Conservation (phyloP, 371 early-diverging fungal genomes). For the Modicella reniformis region DNA sequence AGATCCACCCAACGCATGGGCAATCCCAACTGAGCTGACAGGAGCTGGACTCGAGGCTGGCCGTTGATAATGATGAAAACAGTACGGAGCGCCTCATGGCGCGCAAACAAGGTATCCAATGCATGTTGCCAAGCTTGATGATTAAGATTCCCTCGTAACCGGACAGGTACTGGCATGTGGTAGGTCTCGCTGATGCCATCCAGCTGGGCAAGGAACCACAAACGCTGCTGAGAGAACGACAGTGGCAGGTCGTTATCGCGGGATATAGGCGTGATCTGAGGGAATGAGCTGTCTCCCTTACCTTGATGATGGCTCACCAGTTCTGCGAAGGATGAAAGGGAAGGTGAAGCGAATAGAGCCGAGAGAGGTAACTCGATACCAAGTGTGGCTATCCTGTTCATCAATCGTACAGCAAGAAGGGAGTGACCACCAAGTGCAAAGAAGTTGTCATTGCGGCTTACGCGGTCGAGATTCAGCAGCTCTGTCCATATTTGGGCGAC, state of each 20-base stretch:
- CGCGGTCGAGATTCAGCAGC: conserved; percentile 1
- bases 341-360: neutral
- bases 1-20: neutral
- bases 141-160: conserved; percentile 4
- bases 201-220: conserved; percentile 17
- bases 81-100: conserved; percentile 14
- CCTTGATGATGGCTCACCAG: too few relatives aligned
- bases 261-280: neutral
- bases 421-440: neutral
- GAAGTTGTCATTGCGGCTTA: conserved; percentile 17
- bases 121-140: neutral
- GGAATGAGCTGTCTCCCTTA: neutral
- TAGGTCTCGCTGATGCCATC: conserved; percentile 4
- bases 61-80: conserved; percentile 4
- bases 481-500: conserved; percentile 4
- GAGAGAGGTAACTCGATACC: neutral
- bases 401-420: neutral
- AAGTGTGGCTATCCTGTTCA: neutral
- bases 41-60: conserved; percentile 1
- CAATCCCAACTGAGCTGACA: conserved; percentile 5
- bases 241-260: neutral
- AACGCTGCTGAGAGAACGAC: conserved; percentile 9
- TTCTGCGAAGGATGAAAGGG: neutral
- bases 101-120: conserved; percentile 1
- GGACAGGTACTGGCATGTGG: conserved; percentile 4